A percentile compares a stretch with the other conserved stretches of the same genome.
Conservation (phyloP, 768 basidiomycete genomes). For the Agaricus bisporus region DNA sequence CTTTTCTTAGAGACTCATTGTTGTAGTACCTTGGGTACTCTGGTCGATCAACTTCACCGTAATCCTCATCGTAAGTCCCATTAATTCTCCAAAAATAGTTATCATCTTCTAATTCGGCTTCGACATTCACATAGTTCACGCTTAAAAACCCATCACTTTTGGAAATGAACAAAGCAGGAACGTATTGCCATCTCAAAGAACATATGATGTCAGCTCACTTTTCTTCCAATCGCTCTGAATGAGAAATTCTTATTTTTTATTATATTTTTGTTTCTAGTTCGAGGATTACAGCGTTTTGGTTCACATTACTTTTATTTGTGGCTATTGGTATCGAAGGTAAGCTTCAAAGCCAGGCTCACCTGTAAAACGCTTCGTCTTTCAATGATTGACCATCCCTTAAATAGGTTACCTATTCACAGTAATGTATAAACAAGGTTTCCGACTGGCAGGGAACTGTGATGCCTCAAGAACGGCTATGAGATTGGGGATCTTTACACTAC, state of each 20-base stretch:
- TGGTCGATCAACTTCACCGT: neutral
- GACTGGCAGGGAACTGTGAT: neutral
- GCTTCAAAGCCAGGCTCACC: neutral
- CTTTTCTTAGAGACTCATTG: neutral
- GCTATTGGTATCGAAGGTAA: neutral
- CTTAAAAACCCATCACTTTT: neutral
- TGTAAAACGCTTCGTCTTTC: too few relatives aligned
- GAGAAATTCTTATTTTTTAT: neutral
- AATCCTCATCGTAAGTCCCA: neutral
- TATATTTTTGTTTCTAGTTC: neutral
- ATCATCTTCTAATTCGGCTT: too few relatives aligned
- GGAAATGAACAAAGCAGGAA: neutral
- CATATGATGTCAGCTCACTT: neutral
- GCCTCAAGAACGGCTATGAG: constrained; percentile 1
- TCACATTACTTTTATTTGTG: neutral
- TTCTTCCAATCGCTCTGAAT: too few relatives aligned
- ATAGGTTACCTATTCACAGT: neutral
- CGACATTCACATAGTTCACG: neutral
- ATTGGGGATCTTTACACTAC: neutral
- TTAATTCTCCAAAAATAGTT: too few relatives aligned
- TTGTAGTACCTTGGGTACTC: constrained; percentile 1
- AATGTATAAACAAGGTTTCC: constrained; percentile 3
- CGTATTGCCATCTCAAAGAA: constrained; percentile 1
- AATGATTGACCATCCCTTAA: too few relatives aligned
- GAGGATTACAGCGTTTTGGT: neutral